Percentiles rank a stretch among this genome's conserved stretches.
Evolutionary conservation across 768 basidiomycete genomes (phyloP).

Genomic region (Amanita subjunquillea): DNA sequence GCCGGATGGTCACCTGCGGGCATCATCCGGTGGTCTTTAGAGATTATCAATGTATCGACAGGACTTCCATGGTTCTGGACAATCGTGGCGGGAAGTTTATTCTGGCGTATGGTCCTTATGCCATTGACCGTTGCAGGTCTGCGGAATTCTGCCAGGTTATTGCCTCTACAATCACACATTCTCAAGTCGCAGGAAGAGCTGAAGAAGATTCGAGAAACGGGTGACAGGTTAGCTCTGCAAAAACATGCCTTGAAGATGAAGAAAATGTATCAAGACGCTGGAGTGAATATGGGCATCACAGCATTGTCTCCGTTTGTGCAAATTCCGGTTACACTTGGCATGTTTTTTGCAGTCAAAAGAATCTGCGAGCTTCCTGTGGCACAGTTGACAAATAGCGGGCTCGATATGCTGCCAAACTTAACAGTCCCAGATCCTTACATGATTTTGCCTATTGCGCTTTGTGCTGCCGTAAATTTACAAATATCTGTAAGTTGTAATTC

Average conservation of each 20-base stretch:
- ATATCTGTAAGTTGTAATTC: conserved; percentile 17
- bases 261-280: conserved; percentile 51
- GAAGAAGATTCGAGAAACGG: conserved; percentile 16
- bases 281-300: conserved; percentile 48
- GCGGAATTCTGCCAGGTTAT: conserved; percentile 49
- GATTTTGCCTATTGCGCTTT: conserved; percentile 52
- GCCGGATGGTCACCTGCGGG: conserved; percentile 57
- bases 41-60: conserved; percentile 56
- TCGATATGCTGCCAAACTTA: conserved; percentile 66
- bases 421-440: conserved; percentile 70
- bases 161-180: conserved; percentile 47
- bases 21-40: conserved; percentile 49
- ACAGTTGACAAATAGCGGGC: conserved; percentile 70
- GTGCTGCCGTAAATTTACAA: conserved; percentile 56
- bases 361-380: conserved; percentile 64
- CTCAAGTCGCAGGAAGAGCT: conserved; percentile 37
- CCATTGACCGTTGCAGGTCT: conserved; percentile 50
- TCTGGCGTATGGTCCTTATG: conserved; percentile 51
- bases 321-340: conserved; percentile 62
- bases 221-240: conserved; percentile 39
- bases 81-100: conserved; percentile 52
- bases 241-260: conserved; percentile 41
- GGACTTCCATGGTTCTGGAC: conserved; percentile 82
- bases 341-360: conserved; percentile 74
- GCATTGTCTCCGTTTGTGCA: conserved; percentile 51